Evolutionary conservation across 306 rosid species (phyloP).

Genomic region (Dryas octopetala): DNA sequence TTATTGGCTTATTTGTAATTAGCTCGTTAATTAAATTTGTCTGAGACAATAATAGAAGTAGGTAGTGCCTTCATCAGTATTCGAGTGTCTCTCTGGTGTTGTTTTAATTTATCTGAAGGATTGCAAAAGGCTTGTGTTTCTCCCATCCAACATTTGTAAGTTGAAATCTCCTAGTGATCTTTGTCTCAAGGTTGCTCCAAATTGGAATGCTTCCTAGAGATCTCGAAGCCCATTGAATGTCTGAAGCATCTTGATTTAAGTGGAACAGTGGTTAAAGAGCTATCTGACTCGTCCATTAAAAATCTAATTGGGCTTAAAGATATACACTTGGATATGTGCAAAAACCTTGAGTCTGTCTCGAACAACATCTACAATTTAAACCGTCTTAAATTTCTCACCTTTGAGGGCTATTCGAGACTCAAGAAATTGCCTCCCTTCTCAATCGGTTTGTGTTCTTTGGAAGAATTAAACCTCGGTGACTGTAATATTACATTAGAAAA

Average conservation of each 20-base stretch:
- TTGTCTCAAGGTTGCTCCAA: not conserved
- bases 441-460: no score
- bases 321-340: no score
- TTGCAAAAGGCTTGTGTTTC: not conserved
- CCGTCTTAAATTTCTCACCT: no score
- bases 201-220: not conserved
- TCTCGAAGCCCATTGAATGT: conserved; percentile 6
- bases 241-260: not conserved
- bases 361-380: no score
- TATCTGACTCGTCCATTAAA: no score
- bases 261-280: not conserved
- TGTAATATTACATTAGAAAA: no score
- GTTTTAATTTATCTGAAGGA: not conserved
- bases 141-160: not conserved
- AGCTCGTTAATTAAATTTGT: not conserved
- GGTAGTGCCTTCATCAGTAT: not conserved
- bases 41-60: not conserved
- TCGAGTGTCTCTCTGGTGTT: not conserved
- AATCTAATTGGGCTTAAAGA: no score
- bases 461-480: no score
- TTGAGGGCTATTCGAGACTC: no score
- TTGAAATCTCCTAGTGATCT: not conserved
- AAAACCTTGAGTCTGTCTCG: no score
- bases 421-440: no score
- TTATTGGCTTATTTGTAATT: no score